A percentile compares a stretch with the other conserved stretches of the same genome.
Conservation (phyloP, 148 eudicot species). For the Vaccinium vitisidaea region DNA sequence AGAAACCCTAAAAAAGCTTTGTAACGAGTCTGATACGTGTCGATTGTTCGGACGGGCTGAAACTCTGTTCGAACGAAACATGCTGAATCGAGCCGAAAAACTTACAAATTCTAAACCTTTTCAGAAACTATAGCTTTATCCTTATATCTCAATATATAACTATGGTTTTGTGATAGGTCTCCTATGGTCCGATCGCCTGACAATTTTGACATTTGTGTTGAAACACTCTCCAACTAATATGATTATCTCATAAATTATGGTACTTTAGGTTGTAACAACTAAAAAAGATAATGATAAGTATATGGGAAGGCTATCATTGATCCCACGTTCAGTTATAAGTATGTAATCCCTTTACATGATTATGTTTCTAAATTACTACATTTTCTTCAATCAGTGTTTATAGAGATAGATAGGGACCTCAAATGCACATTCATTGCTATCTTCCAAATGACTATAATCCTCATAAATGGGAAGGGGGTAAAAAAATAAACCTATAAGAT, state of each 20-base stretch:
- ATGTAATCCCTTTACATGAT: slow-evolving; percentile 14
- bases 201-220: background rate
- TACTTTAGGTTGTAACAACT: slow-evolving; percentile 3
- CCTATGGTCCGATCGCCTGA: background rate
- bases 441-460: background rate
- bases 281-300: background rate
- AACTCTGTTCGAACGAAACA: too few species aligned
- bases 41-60: too few species aligned
- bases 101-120: background rate
- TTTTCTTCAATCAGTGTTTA: background rate
- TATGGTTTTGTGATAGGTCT: background rate
- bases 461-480: background rate
- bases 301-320: slow-evolving; percentile 14
- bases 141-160: background rate
- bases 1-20: too few species aligned
- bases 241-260: slow-evolving; percentile 20
- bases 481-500: background rate
- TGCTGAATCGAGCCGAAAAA: too few species aligned
- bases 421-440: slow-evolving; percentile 4
- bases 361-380: slow-evolving; percentile 20
- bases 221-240: background rate
- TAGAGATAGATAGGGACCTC: background rate
- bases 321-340: slow-evolving; percentile 15
- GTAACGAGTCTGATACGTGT: too few species aligned
- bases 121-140: background rate